A percentile compares a stretch with the other conserved stretches of the same genome.
phyloP scores from a whole-genome alignment of 2,329 filamentous ascomycete genomes.

The Bisporella sp. region DNA sequence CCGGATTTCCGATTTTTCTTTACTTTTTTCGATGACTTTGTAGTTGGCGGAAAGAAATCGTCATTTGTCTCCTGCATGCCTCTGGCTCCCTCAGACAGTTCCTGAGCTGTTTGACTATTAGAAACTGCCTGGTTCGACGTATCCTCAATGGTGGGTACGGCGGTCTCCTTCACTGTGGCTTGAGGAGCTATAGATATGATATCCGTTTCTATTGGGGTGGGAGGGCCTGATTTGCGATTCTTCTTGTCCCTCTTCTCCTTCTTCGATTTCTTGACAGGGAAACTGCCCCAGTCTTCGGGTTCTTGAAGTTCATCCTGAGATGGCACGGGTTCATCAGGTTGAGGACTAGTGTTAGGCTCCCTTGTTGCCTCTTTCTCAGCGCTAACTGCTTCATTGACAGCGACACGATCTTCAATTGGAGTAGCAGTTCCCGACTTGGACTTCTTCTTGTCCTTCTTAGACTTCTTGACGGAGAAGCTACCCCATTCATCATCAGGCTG shows the following conservation, averaged over 20 bases:
- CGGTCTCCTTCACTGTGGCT: too few relatives aligned
- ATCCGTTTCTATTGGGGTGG: slow-evolving; percentile 9
- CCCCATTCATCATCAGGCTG: slow-evolving; percentile 10
- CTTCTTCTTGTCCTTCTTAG: slow-evolving; percentile 17
- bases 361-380: too few relatives aligned
- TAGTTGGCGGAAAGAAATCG: neutral
- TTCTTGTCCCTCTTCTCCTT: slow-evolving; percentile 20
- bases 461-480: slow-evolving; percentile 9
- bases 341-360: too few relatives aligned
- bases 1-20: slow-evolving; percentile 15
- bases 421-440: slow-evolving; percentile 12
- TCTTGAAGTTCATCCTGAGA: slow-evolving; percentile 5
- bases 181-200: neutral
- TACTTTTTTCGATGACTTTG: slow-evolving; percentile 18
- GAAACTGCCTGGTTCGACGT: too few relatives aligned
- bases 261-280: slow-evolving; percentile 12
- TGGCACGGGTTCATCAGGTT: neutral
- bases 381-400: too few relatives aligned
- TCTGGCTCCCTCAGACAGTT: neutral
- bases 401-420: slow-evolving; percentile 4
- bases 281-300: slow-evolving; percentile 8
- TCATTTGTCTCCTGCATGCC: neutral
- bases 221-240: slow-evolving; percentile 12
- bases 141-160: too few relatives aligned
- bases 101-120: neutral